phyloP scores from a whole-genome alignment of 73 alveolate species.

The Uronychia binucleata region DNA sequence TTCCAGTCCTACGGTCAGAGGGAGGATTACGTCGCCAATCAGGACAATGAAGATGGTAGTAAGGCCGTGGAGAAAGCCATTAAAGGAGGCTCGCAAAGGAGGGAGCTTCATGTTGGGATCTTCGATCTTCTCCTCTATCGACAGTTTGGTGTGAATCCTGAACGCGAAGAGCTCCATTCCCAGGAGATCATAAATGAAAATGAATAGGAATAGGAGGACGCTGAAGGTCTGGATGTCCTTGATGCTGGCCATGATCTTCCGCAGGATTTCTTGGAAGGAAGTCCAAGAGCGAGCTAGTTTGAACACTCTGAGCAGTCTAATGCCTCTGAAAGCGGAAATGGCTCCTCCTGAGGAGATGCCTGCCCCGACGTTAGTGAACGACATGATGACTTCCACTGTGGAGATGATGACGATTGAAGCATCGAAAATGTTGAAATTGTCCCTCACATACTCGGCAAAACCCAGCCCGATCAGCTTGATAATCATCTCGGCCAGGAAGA shows the following conservation, averaged over 20 bases:
- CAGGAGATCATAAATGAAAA: conserved; percentile 48
- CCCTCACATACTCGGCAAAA: conserved; percentile 53
- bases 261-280: conserved; percentile 33
- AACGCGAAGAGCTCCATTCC: conserved; percentile 72
- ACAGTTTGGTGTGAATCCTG: background rate
- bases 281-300: conserved; percentile 35
- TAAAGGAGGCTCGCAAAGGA: conserved; percentile 52
- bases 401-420: conserved; percentile 44
- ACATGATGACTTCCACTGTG: conserved; percentile 25
- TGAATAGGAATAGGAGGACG: conserved; percentile 49
- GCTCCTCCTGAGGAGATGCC: conserved; percentile 47
- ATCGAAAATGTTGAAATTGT: conserved; percentile 69
- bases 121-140: background rate
- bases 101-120: background rate
- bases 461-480: conserved; percentile 69
- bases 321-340: conserved; percentile 62
- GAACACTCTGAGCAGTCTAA: conserved; percentile 69
- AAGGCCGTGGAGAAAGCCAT: conserved; percentile 36
- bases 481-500: conserved; percentile 53
- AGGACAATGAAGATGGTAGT: conserved; percentile 37
- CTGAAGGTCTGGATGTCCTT: conserved; percentile 20
- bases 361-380: conserved; percentile 19
- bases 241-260: conserved; percentile 9
- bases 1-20: too few relatives aligned
- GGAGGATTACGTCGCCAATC: conserved; percentile 48